Conservation (phyloP, 2,329 filamentous ascomycete genomes). For the Plectosphaerella sp. region DNA sequence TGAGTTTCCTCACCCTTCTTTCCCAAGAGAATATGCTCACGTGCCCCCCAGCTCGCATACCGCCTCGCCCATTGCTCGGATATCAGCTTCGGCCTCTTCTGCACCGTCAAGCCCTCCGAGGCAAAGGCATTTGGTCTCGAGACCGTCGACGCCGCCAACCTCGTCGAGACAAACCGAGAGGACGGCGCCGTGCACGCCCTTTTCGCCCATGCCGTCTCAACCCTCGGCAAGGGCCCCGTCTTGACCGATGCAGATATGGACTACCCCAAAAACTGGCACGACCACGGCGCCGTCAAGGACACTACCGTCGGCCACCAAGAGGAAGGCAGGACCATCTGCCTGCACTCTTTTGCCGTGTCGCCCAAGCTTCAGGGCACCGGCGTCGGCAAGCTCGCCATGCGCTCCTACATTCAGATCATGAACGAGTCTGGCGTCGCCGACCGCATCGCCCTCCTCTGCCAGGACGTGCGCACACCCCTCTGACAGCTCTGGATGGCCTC, state of each 20-base stretch:
- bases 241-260: slow-evolving; percentile 77
- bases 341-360: slow-evolving; percentile 79
- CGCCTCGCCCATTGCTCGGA: slow-evolving; percentile 71
- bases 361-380: slow-evolving; percentile 71
- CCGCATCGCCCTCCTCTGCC: slow-evolving; percentile 70
- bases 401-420: slow-evolving; percentile 73
- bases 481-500: neutral
- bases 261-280: slow-evolving; percentile 63
- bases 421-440: slow-evolving; percentile 65
- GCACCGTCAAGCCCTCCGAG: slow-evolving; percentile 49
- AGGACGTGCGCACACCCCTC: slow-evolving; percentile 48
- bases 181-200: slow-evolving; percentile 57
- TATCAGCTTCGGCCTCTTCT: slow-evolving; percentile 76
- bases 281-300: slow-evolving; percentile 26
- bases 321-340: slow-evolving; percentile 66
- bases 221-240: slow-evolving; percentile 57
- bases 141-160: slow-evolving; percentile 49
- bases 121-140: slow-evolving; percentile 42
- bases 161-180: slow-evolving; percentile 55
- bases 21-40: neutral
- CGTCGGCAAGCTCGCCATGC: slow-evolving; percentile 69
- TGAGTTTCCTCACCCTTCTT: slow-evolving; percentile 18
- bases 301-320: slow-evolving; percentile 63
- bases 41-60: slow-evolving; percentile 60
- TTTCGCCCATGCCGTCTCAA: slow-evolving; percentile 74